Conservation (phyloP, 345 rosid species). For the Draba incana region DNA sequence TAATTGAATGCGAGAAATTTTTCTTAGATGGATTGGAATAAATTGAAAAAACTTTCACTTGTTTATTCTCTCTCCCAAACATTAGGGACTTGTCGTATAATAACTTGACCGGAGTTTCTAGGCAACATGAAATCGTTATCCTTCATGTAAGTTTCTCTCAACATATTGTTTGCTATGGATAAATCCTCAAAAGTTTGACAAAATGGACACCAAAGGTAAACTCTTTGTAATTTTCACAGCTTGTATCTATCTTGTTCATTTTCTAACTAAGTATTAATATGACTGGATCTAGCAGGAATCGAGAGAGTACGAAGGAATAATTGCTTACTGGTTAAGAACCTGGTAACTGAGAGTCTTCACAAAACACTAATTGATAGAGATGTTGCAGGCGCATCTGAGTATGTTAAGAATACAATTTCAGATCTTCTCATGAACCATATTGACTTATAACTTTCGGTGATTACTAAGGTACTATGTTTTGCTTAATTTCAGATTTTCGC, state of each 20-base stretch:
- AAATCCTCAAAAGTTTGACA: conserved; percentile 76
- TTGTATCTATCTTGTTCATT: conserved; percentile 1
- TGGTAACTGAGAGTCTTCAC: conserved; percentile 90
- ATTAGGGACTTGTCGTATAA: conserved; percentile 51
- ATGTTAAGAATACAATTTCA: conserved; percentile 85
- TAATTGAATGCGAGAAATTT: too few species aligned
- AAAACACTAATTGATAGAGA: conserved; percentile 86
- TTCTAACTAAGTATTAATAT: conserved; percentile 22
- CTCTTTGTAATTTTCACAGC: conserved; percentile 13
- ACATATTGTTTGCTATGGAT: conserved; percentile 72
- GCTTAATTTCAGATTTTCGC: conserved; percentile 11
- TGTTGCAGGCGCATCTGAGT: conserved; percentile 81
- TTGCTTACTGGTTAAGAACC: conserved; percentile 92
- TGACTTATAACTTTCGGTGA: conserved; percentile 95
- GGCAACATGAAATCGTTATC: conserved; percentile 44
- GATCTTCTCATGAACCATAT: conserved; percentile 99
- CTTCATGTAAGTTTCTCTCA: conserved; percentile 43
- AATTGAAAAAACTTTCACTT: too few species aligned
- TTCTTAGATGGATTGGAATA: too few species aligned
- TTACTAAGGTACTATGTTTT: conserved; percentile 71
- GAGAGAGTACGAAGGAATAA: conserved; percentile 99
- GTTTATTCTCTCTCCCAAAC: conserved; percentile 24
- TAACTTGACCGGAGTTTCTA: conserved; percentile 50
- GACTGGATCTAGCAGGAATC: conserved; percentile 61
- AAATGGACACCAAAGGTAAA: conserved; percentile 97